Base-by-base conservation (phyloP, 208 protist genomes). In the Herpetomonas samuelpessoai region DNA sequence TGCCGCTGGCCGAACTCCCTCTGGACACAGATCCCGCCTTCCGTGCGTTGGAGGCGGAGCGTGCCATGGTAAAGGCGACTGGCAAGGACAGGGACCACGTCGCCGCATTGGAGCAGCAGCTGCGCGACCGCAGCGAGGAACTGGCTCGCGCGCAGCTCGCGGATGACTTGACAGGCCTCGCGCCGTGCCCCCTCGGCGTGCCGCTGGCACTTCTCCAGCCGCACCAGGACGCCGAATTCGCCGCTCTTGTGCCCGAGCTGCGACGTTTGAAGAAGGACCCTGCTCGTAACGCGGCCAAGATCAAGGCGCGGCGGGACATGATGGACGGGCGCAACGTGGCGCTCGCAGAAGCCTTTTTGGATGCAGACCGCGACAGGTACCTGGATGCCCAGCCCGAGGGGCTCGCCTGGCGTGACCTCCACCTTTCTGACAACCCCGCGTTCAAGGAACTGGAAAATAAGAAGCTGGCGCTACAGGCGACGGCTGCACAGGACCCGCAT, bases 201-300 rank as follows among this genome's bases (percentile, higher is more conserved):
- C 87, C 87, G n/a, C 54, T 91, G 16, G 26, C 54, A 14, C 57
- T 91, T 26, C 75, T 94, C 45, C 54, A 80, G n/a, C 82, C 75
- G 1, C 83, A 94, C 57, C 19, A 74, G 26, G 70, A 87, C 39
- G 56, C 61, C 25, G 44, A 63, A 21, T 91, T 91, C 59, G 68
- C 63, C n/a, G 48, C 31, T 2, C 39, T 74, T 45, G 68, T 90
- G 30, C 73, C 80, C 1, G 79, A 83, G 62, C 64, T 88, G 53
- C 85, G 85, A 3, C 85, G 76, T 0, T 69, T 92, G 3, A 76
- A 68, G 35, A 79, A 87, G 57, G 81, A 93, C 54, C 71, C 74
- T 1, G 35, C 46, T 0, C 64, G 67, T n/a, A 86, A 90, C 48
- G 72, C 78, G 6, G 73, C 73, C 16, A 72, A 62, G 50, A 58